Evolutionary conservation across 441 rosid species (phyloP), one percentile per base, ranked within the genome.

Genomic region (Mallotus repandus): DNA sequence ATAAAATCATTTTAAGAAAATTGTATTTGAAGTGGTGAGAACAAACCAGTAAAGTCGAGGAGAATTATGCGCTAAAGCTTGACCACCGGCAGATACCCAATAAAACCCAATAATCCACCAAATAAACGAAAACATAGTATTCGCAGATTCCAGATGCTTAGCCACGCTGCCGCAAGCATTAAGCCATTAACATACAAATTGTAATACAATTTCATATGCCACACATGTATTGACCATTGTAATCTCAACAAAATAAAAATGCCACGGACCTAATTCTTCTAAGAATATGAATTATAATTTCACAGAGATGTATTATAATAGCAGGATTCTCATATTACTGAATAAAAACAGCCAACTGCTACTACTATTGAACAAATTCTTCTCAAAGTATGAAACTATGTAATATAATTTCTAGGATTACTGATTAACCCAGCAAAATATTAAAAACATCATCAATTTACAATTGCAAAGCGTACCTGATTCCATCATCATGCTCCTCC

Each of bases 91-190:
- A 72, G 97, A 91, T 61, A 96, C 90, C 99, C 99, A 93, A 77
- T 90, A 96, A 84, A 93, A 96, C 56, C 98, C 98, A 70, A 93
- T 84, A 83, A 91, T 86, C 97, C 99, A 96, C 99, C 99, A 96
- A 63, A 93, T 69, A 80, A 93, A 93, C 5, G 98, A 96, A 78
- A 96, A 89, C 93, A 93, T 90, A 19, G 98, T 93, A 72, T 91
- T 96, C 14, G 92, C 98, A 58, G 99, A 91, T 74, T 90, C 98
- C 74, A 96, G 84, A 81, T 93, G 92, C 86, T 96, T 93, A 1
- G 93, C 89, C 10, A 87, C 77, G 72, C 89, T 88, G 81, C 81
- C 76, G 73, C 58, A 70, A 54, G 54, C 19, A 48, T 38, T 38
- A 38, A 38, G 41, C 41, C 41, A 56, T 70, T 46, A 6, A 45